phyloP scores from a whole-genome alignment of 169 alveolate genomes.

The Pseudocohnilembus persalinus region DNA sequence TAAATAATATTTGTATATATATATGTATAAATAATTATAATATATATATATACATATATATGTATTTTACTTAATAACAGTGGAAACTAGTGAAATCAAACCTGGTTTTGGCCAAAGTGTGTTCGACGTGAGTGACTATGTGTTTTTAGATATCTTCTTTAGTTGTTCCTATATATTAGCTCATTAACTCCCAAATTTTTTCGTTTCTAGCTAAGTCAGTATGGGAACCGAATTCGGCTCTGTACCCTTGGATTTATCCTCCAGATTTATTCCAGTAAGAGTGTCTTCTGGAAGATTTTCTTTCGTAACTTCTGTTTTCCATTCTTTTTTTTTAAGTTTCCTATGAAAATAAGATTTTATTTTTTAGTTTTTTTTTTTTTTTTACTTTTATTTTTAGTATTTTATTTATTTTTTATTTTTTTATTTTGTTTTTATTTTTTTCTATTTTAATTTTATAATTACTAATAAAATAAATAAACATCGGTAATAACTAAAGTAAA shows the following conservation, averaged over 20 bases:
- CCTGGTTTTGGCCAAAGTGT: constrained; percentile 93
- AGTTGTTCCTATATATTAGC: constrained; percentile 7
- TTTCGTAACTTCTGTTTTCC: neutral
- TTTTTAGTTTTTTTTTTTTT: no score
- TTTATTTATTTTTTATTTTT: no score
- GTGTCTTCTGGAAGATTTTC: constrained; percentile 11
- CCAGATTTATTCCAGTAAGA: constrained; percentile 7
- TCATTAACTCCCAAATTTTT: constrained; percentile 53
- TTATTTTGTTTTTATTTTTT: neutral
- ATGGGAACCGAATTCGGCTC: constrained; percentile 68
- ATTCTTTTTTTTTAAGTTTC: no score
- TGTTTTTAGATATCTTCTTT: constrained; percentile 28
- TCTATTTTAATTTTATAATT: no score
- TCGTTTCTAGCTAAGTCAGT: constrained; percentile 53
- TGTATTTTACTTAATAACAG: constrained; percentile 44
- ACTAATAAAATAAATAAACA: no score
- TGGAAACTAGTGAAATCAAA: constrained; percentile 75
- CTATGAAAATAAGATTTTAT: neutral
- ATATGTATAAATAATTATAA: no score
- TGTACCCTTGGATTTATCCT: constrained; percentile 11
- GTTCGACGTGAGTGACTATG: constrained; percentile 83
- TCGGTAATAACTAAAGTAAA: no score
- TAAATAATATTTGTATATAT: no score
- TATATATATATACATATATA: no score
- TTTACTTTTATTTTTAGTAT: neutral